Percentiles rank a stretch among this genome's conserved stretches.
Conservation (phyloP, 495 filamentous ascomycete genomes). For the Chaetomium tenue region DNA sequence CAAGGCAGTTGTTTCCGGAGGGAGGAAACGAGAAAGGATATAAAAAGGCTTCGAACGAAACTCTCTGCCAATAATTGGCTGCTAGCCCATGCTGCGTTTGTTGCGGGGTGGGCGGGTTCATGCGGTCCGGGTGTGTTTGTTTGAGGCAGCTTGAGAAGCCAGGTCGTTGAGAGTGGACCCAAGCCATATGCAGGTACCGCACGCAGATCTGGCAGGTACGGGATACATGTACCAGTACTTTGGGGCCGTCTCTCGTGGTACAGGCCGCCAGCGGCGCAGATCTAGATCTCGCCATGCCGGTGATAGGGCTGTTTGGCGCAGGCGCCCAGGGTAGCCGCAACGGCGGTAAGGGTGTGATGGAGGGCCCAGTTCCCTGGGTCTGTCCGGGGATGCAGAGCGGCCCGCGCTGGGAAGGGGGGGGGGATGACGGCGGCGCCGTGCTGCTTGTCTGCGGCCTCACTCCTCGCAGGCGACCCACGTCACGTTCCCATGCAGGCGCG, state of each 20-base stretch:
- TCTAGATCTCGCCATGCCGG: slow-evolving; percentile 22
- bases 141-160: slow-evolving; percentile 11
- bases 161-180: slow-evolving; percentile 33
- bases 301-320: slow-evolving; percentile 28
- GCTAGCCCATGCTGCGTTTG: slow-evolving; percentile 2
- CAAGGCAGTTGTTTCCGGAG: background rate
- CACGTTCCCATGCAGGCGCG: slow-evolving; percentile 1
- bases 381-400: background rate
- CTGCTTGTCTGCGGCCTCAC: background rate
- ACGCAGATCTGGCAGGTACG: slow-evolving; percentile 8
- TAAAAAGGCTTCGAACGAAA: background rate
- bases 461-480: background rate
- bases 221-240: slow-evolving; percentile 29
- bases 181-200: slow-evolving; percentile 29
- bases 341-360: slow-evolving; percentile 23
- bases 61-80: background rate
- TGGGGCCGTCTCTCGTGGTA: slow-evolving; percentile 6
- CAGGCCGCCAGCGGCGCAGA: slow-evolving; percentile 16
- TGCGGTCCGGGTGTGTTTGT: slow-evolving; percentile 11
- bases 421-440: background rate
- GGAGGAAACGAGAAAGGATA: slow-evolving; percentile 5
- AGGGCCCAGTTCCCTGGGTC: background rate
- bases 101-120: background rate
- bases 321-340: slow-evolving; percentile 22
- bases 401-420: background rate